phyloP scores from a whole-genome alignment of 2,329 filamentous ascomycete genomes.

The Cordyceps cateniannulata region DNA sequence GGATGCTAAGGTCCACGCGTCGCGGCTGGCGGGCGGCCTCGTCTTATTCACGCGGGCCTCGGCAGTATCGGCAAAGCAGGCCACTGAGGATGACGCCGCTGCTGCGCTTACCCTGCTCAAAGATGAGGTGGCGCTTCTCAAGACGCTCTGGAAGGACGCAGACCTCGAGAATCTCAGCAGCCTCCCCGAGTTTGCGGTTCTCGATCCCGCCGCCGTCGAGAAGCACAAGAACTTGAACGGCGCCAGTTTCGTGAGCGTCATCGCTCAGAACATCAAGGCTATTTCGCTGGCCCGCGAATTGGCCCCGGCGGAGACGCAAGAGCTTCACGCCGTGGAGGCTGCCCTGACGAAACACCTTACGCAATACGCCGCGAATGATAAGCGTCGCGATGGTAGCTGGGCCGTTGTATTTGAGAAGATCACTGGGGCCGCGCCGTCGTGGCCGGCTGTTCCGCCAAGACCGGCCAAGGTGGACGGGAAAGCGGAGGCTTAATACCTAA shows the following conservation, averaged over 20 bases:
- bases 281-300: conserved; percentile 39
- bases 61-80: conserved; percentile 21
- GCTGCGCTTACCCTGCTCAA: conserved; percentile 20
- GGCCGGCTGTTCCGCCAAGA: conserved; percentile 16
- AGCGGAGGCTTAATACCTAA: not conserved
- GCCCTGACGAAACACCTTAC: conserved; percentile 31
- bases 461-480: not conserved
- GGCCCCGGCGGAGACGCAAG: conserved; percentile 24
- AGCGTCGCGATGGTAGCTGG: conserved; percentile 18
- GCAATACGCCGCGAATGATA: conserved; percentile 20
- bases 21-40: conserved; percentile 25
- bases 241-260: conserved; percentile 21
- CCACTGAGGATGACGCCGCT: conserved; percentile 19
- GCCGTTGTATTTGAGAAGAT: conserved; percentile 21
- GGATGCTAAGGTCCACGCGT: conserved; percentile 20
- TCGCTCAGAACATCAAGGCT: conserved; percentile 32
- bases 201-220: conserved; percentile 18
- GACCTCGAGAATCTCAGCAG: conserved; percentile 16
- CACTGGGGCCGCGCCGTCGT: conserved; percentile 23
- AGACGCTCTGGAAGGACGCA: conserved; percentile 21
- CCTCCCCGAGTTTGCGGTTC: conserved; percentile 19
- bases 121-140: conserved; percentile 24
- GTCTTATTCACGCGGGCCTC: conserved; percentile 24
- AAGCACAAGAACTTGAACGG: conserved; percentile 18
- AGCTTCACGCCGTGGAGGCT: conserved; percentile 33